Base-by-base conservation (phyloP, 768 basidiomycete species). In the Guyanaporus albipodus region DNA sequence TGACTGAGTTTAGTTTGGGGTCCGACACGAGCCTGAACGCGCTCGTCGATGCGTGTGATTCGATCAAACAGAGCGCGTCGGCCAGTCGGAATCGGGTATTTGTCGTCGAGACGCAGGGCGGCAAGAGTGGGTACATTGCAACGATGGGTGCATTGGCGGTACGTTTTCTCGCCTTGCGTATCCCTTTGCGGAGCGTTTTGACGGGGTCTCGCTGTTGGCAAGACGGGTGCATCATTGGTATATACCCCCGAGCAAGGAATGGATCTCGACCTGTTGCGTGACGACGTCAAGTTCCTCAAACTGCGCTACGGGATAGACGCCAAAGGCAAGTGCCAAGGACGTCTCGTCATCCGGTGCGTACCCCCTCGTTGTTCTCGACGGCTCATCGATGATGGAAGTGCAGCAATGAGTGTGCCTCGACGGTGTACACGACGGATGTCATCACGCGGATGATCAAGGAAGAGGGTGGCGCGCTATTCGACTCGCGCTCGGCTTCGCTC, bases 1-100 rank as follows among this genome's bases (percentile, higher is more conserved):
- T 97, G 74, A 97, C 95, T 39, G 94, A 98, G 64, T 91, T 89
- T 69, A 94, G 91, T 64, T 70, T 99, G 49, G 96, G 96, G 37
- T 87, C 85, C 57, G 96, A 99, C 62, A 99, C 96, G n/a, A 90
- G 88, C 66, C 73, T 99, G 75, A 99, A 98, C 66, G 93, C 94
- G 3, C 75, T 99, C 24, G 93, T 98, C 43, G 91, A 94, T 50
- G 96, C 96, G 6, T 98, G 95, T 63, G 96, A 99, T 68, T 85
- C 94, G 33, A 97, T 99, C 71, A 96, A 94, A 72, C 96, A 99
- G 75, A 94, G 91, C 61, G 96, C 96, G 9, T 89, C 89, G 45
- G 95, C 96, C 5, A 96, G 92, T 61, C 69, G 96, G 52, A 93
- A 98, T 66, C 75, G 96, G 34, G 96, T 97, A 49, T 99, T 99